phyloP scores from a whole-genome alignment of 2,329 filamentous ascomycete species.

The Penicillium capsulatum region DNA sequence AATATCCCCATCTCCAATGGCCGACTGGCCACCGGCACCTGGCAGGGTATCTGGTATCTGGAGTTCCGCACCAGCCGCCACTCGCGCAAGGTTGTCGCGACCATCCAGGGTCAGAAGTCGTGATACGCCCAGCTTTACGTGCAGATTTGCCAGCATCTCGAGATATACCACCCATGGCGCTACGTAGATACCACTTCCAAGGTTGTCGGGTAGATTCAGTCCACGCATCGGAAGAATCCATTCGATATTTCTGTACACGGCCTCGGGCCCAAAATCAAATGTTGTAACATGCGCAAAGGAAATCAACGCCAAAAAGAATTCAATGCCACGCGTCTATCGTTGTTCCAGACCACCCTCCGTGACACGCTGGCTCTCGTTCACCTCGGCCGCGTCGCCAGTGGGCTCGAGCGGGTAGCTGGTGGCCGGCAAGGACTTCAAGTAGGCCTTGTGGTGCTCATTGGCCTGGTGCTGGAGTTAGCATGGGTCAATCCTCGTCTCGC shows the following conservation, averaged over 20 bases:
- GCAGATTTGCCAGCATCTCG: no score
- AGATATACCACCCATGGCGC: no score
- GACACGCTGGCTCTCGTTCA: slow-evolving; percentile 55
- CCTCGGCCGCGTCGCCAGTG: slow-evolving; percentile 56
- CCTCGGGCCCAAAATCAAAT: slow-evolving; percentile 27
- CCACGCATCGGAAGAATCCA: slow-evolving; percentile 35
- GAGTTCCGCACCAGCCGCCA: slow-evolving; percentile 80
- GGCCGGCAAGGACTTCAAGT: slow-evolving; percentile 74
- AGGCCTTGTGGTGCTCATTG: slow-evolving; percentile 79
- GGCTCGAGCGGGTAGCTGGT: slow-evolving; percentile 76
- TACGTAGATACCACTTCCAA: no score
- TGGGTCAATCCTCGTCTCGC: not conserved
- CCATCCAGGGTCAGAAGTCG: slow-evolving; percentile 79
- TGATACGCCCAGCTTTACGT: no score
- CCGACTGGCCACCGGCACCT: slow-evolving; percentile 62
- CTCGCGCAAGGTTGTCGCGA: slow-evolving; percentile 77
- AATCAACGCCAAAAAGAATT: slow-evolving; percentile 36
- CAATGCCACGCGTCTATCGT: slow-evolving; percentile 46
- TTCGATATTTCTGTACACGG: slow-evolving; percentile 37
- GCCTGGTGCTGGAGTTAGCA: slow-evolving; percentile 55
- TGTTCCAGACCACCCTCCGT: slow-evolving; percentile 58
- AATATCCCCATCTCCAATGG: slow-evolving; percentile 89
- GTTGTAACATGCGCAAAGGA: slow-evolving; percentile 20
- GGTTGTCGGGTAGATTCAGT: no score
- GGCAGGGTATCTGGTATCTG: slow-evolving; percentile 80